Evolutionary conservation across 78 protist species (phyloP).

Genomic region (Diacronema lutheri): DNA sequence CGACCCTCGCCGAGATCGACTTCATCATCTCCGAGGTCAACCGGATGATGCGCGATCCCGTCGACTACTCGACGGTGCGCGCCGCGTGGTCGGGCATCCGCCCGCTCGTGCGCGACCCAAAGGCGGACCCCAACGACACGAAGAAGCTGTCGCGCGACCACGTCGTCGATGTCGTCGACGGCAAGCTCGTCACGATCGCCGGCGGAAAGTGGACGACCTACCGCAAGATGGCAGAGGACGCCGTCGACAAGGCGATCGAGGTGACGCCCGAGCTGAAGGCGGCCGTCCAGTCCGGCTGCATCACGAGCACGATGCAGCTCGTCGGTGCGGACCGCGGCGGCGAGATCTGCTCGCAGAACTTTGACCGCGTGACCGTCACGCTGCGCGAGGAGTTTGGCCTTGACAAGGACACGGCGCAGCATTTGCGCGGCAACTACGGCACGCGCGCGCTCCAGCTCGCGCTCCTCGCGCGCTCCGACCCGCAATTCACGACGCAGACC

Average conservation of each 20-base stretch:
- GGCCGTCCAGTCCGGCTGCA: not conserved
- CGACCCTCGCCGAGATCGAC: constrained; percentile 60
- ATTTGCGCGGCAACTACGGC: constrained; percentile 35
- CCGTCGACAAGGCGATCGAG: constrained; percentile 8
- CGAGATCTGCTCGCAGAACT: constrained; percentile 7
- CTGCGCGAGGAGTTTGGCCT: constrained; percentile 28
- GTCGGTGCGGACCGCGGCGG: constrained; percentile 27
- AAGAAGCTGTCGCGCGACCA: constrained; percentile 64
- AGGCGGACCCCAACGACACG: constrained; percentile 52
- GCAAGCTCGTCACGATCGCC: constrained; percentile 74
- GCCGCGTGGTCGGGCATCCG: constrained; percentile 24
- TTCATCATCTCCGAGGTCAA: constrained; percentile 47
- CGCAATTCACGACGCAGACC: not conserved
- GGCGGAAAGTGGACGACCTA: constrained; percentile 98
- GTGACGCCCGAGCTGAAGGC: not conserved
- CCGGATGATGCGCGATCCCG: not conserved
- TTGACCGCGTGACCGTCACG: constrained; percentile 31
- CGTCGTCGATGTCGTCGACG: constrained; percentile 46
- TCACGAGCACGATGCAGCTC: not conserved
- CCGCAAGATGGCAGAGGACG: constrained; percentile 81
- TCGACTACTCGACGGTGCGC: constrained; percentile 5
- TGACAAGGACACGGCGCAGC: constrained; percentile 25
- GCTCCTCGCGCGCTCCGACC: not conserved
- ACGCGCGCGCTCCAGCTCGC: constrained; percentile 31
- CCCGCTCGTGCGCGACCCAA: constrained; percentile 8